These are phyloP conservation scores for Gossypium thurberi DNA, from an alignment of 345 rosid species.

Conservation along the genomic window DNA sequence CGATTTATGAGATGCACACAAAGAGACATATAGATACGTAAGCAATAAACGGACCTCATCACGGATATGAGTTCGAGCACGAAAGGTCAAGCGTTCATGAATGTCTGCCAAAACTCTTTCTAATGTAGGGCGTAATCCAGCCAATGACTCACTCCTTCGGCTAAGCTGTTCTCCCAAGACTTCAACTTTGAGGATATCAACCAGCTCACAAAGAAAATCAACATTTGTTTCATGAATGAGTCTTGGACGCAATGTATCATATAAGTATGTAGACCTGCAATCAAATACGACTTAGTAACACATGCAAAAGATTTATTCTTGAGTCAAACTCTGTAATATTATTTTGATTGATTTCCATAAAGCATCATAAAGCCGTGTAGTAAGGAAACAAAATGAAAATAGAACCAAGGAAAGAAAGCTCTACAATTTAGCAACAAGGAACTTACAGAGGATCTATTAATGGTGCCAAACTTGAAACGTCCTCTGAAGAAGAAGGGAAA, in stretches of 20 bases:
- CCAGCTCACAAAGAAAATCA: constrained; percentile 92
- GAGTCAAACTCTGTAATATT: constrained; percentile 2
- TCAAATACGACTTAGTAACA: neutral
- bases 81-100: constrained; percentile 88
- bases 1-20: neutral
- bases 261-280: constrained; percentile 79
- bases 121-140: constrained; percentile 81
- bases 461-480: constrained; percentile 86
- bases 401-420: constrained; percentile 1
- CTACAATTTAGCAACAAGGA: neutral
- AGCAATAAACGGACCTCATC: constrained; percentile 59
- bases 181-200: constrained; percentile 91
- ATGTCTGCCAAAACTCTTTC: constrained; percentile 91
- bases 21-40: neutral
- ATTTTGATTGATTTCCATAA: constrained; percentile 9
- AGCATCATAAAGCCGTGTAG: neutral
- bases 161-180: constrained; percentile 80
- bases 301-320: neutral
- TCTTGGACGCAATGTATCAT: constrained; percentile 89
- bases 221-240: constrained; percentile 83
- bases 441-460: constrained; percentile 89
- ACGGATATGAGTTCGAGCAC: constrained; percentile 91
- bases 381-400: neutral
- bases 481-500: constrained; percentile 87
- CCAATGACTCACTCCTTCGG: constrained; percentile 70